Percentiles rank a stretch among this genome's conserved stretches.
phyloP scores from a whole-genome alignment of 2,329 filamentous ascomycete genomes.

The Xylariales sp. region DNA sequence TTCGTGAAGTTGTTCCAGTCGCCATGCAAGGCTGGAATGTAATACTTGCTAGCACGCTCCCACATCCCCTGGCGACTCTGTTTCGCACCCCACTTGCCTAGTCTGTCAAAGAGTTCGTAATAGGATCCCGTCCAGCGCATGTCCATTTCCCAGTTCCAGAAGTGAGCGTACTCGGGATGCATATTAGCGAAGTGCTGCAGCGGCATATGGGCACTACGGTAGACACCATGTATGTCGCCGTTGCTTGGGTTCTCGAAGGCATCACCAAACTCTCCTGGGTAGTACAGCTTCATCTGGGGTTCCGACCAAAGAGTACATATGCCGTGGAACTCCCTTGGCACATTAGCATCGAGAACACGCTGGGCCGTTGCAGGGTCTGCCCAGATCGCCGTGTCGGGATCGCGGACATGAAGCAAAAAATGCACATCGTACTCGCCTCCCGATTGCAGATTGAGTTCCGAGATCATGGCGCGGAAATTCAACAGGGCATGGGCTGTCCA shows the following conservation, averaged over 20 bases:
- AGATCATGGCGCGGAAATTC: conserved; percentile 76
- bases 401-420: conserved; percentile 80
- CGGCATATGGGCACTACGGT: conserved; percentile 59
- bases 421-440: conserved; percentile 80
- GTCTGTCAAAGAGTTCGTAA: conserved; percentile 68
- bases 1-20: conserved; percentile 67
- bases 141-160: conserved; percentile 70
- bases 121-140: conserved; percentile 61
- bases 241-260: conserved; percentile 56
- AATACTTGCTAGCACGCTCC: conserved; percentile 74
- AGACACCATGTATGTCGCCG: conserved; percentile 62
- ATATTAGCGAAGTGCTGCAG: conserved; percentile 60
- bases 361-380: conserved; percentile 71
- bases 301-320: conserved; percentile 84
- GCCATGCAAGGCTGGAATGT: conserved; percentile 66
- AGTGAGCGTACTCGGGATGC: conserved; percentile 61
- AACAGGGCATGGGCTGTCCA: conserved; percentile 75
- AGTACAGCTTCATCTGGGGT: conserved; percentile 75
- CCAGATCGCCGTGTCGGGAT: conserved; percentile 76
- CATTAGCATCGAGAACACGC: conserved; percentile 60
- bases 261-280: conserved; percentile 65
- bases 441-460: conserved; percentile 71
- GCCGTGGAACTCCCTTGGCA: conserved; percentile 71
- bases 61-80: conserved; percentile 70
- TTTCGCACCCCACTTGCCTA: conserved; percentile 60